phyloP scores from a whole-genome alignment of 352 stramenopile genomes.

The Phytophthora sp. region DNA sequence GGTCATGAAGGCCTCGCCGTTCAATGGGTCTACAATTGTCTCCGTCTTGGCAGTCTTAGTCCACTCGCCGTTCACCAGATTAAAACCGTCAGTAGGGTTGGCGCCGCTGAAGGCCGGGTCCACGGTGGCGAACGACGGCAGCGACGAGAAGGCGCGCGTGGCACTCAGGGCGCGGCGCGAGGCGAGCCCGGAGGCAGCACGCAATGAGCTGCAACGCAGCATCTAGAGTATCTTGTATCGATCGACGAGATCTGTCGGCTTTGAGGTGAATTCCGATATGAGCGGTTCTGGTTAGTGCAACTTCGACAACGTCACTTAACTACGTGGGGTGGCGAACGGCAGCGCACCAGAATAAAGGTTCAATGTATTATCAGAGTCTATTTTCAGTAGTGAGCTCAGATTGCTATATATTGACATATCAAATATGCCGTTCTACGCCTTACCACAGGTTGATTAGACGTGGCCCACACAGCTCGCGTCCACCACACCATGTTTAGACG shows the following conservation, averaged over 20 bases:
- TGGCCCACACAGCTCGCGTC: conserved; percentile 20
- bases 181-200: conserved; percentile 34
- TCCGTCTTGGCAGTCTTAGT: conserved; percentile 68
- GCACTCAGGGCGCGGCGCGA: conserved; percentile 30
- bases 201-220: conserved; percentile 34
- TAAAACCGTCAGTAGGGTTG: conserved; percentile 85
- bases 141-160: conserved; percentile 56
- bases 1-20: conserved; percentile 94
- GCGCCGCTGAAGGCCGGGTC: conserved; percentile 88
- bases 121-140: conserved; percentile 93
- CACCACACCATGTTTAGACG: conserved; percentile 34
- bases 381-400: too few species aligned
- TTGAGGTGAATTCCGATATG: conserved; percentile 29
- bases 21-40: conserved; percentile 94
- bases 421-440: neutral
- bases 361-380: conserved; percentile 13
- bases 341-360: neutral
- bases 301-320: conserved; percentile 22
- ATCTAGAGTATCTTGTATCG: conserved; percentile 20
- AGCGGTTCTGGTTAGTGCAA: conserved; percentile 15
- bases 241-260: neutral
- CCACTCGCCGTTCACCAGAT: conserved; percentile 95
- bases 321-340: neutral
- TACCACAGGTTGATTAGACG: conserved; percentile 36
- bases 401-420: too few species aligned